phyloP scores from a whole-genome alignment of 306 rosid species.

The Adenanthera pavonina region DNA sequence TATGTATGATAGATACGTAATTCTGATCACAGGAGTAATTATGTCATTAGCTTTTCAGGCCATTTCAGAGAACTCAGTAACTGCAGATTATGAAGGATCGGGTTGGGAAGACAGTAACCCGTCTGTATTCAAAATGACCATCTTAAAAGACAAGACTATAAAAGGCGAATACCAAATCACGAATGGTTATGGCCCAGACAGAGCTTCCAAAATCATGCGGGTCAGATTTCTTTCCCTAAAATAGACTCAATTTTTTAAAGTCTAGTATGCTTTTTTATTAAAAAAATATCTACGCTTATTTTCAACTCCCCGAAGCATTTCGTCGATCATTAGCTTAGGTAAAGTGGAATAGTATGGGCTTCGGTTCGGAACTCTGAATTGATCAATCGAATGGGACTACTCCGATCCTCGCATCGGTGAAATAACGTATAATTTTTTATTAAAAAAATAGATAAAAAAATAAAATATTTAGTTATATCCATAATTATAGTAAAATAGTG shows the following conservation, averaged over 20 bases:
- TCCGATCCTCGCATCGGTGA: too few species aligned
- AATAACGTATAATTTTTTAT: too few species aligned
- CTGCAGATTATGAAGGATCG: conserved; percentile 50
- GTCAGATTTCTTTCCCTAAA: conserved; percentile 30
- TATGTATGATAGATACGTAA: not conserved
- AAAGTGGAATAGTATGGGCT: too few species aligned
- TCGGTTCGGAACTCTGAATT: too few species aligned
- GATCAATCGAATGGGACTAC: too few species aligned
- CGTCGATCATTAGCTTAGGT: too few species aligned
- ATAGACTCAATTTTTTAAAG: not conserved
- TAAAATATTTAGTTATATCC: not conserved
- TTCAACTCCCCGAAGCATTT: too few species aligned
- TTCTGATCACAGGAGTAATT: not conserved
- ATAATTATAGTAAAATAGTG: too few species aligned
- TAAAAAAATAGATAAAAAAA: too few species aligned
- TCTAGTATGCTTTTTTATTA: not conserved
- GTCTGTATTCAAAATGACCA: conserved; percentile 62
- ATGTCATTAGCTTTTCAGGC: conserved; percentile 43
- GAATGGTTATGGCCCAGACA: conserved; percentile 71
- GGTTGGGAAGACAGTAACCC: conserved; percentile 73
- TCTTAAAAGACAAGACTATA: conserved; percentile 33
- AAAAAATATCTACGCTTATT: too few species aligned
- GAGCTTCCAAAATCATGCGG: conserved; percentile 62
- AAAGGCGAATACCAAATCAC: conserved; percentile 76
- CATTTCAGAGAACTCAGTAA: conserved; percentile 44